Base-by-base conservation (phyloP, 2,329 filamentous ascomycete species). In the Daldinia sp. region DNA sequence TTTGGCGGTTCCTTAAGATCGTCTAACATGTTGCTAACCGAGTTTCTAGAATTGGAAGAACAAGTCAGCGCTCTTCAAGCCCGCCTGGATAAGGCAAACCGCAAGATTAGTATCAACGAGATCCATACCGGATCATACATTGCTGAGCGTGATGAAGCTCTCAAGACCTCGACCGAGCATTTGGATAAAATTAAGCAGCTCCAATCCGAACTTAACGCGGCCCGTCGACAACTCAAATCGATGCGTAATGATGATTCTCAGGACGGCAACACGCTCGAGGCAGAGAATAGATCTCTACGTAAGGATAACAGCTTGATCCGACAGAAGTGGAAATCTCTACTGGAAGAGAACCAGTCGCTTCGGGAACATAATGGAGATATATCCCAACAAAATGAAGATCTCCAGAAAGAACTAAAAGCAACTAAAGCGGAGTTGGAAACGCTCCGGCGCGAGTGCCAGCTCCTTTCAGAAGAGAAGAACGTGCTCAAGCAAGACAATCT, bases 81-180 rank as follows among this genome's bases (percentile, higher is more conserved):
- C 6, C 86, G 85, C 13, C 78, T 91, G 1, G 86, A 90, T 61
- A 82, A 88, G 66, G 82, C 85, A 34, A 86, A 87, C 56, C 85
- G 85, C 43, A 89, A 89, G 71, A 79, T 85, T 21, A 86, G 83
- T 63, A 81, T 86, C n/a, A 81, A 83, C 32, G 86, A 90, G 51
- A 87, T 88, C 53, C 84, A 87, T 64, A 87, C 85, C 61, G 85
- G 89, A 64, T 84, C 87, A 3, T 77, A 90, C 39, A 81, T 82
- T 2, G 81, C 85, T 27, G 90, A 92, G 74, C 84, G 87, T 27
- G 88, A 91, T 68, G 85, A 87, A 47, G 84, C 89, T 34, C 80
- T 90, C 49, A 82, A 82, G 52, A 88, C 89, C 69, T 80, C 89
- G 4, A 84, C 85, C 25, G 81, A 87, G 51, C 74, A 75, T 27